Percentiles rank a stretch among this genome's conserved stretches.
phyloP scores from a whole-genome alignment of 2,329 filamentous ascomycete species.

The Aspergillus pseudoterreus region DNA sequence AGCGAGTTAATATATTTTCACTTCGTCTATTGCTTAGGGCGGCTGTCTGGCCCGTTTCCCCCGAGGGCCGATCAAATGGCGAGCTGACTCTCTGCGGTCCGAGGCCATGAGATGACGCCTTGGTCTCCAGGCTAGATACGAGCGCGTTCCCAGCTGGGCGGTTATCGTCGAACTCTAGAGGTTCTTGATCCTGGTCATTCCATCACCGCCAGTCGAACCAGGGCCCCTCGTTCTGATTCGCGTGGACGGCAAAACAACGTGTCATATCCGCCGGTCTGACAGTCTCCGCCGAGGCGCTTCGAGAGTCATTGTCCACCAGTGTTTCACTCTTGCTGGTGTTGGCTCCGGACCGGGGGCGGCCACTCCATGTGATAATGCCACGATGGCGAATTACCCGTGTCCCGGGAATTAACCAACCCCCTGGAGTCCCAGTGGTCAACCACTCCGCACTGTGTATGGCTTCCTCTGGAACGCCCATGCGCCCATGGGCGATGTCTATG shows the following conservation, averaged over 20 bases:
- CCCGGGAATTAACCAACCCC: not conserved
- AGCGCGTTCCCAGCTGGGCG: constrained; percentile 6
- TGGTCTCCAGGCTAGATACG: not conserved
- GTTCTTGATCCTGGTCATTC: constrained; percentile 18
- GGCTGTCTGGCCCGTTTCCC: not conserved
- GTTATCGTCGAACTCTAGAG: constrained; percentile 7
- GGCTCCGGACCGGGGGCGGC: not conserved
- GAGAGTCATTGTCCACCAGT: constrained; percentile 10
- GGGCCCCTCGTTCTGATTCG: constrained; percentile 1
- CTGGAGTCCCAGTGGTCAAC: too few relatives aligned
- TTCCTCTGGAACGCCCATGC: not conserved
- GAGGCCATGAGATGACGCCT: not conserved
- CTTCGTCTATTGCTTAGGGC: constrained; percentile 3
- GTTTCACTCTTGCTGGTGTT: constrained; percentile 12
- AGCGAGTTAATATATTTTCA: constrained; percentile 4
- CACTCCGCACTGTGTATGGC: not conserved
- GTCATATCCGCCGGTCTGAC: constrained; percentile 15
- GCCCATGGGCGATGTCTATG: too few relatives aligned
- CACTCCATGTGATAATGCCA: constrained; percentile 13
- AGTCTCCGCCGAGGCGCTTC: constrained; percentile 13
- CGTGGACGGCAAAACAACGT: constrained; percentile 11
- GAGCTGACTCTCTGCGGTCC: not conserved
- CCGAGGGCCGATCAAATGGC: constrained; percentile 3
- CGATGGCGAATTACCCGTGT: not conserved
- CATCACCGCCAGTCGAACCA: constrained; percentile 7